These are phyloP conservation scores for Nidularia pulvinata DNA, from an alignment of 768 basidiomycete genomes.

Conservation along the genomic window DNA sequence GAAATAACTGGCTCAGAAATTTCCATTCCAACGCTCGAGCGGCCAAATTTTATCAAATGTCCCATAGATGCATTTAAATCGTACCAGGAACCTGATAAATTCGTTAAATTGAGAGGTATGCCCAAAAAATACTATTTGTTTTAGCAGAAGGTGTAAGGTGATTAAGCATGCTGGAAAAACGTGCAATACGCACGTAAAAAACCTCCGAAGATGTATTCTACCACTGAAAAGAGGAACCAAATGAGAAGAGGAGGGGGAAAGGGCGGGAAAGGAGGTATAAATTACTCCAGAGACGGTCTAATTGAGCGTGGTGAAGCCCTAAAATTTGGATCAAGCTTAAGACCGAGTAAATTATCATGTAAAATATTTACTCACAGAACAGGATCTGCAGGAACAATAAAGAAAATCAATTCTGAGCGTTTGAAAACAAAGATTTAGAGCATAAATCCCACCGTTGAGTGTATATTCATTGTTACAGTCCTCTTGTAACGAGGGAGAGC, in stretches of 20 bases:
- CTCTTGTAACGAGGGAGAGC: not conserved
- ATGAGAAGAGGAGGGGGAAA: not conserved
- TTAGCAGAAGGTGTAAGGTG: not conserved
- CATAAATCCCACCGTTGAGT: not conserved
- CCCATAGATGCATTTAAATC: not conserved
- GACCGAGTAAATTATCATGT: not conserved
- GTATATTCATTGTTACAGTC: not conserved
- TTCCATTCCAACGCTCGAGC: not conserved
- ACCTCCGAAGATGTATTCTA: not conserved
- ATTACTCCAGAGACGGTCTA: not conserved
- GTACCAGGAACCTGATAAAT: slow-evolving; percentile 1
- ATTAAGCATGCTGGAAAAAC: not conserved
- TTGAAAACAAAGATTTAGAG: not conserved
- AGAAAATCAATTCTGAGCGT: not conserved
- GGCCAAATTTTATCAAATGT: not conserved
- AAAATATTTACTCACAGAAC: slow-evolving; percentile 4
- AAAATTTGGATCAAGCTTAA: not conserved
- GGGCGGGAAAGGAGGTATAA: slow-evolving; percentile 3
- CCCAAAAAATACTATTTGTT: slow-evolving; percentile 5
- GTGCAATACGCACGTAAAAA: not conserved
- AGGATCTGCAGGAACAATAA: slow-evolving; percentile 4
- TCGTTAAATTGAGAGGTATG: not conserved
- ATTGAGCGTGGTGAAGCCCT: not conserved
- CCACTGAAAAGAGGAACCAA: not conserved
- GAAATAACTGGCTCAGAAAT: not conserved